A percentile compares a stretch with the other conserved stretches of the same genome.
These are phyloP conservation scores for Arthrinium puccinioides DNA, from an alignment of 2,329 filamentous ascomycete genomes.

Conservation along the genomic window DNA sequence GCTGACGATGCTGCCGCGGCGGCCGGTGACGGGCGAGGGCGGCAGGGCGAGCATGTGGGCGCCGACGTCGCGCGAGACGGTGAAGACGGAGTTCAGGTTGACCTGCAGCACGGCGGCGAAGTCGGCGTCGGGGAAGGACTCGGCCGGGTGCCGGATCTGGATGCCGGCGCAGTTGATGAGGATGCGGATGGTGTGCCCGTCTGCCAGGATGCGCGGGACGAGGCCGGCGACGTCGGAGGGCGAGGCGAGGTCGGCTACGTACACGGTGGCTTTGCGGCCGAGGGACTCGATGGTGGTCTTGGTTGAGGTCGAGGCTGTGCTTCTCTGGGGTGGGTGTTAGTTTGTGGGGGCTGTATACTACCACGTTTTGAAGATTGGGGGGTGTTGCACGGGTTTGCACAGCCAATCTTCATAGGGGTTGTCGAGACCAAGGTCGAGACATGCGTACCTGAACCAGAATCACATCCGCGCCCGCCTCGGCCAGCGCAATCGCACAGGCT, in stretches of 20 bases:
- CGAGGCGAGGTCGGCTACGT: constrained; percentile 62
- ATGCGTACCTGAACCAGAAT: constrained; percentile 42
- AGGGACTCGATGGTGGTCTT: constrained; percentile 55
- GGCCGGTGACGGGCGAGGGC: constrained; percentile 38
- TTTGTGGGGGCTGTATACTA: too few species aligned
- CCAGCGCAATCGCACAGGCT: constrained; percentile 48
- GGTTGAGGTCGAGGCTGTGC: constrained; percentile 39
- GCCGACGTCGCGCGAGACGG: constrained; percentile 68
- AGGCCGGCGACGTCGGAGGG: constrained; percentile 53
- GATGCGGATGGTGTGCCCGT: constrained; percentile 63
- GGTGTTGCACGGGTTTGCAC: too few species aligned
- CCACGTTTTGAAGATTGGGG: too few species aligned
- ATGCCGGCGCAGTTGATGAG: constrained; percentile 85
- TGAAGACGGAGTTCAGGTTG: constrained; percentile 78
- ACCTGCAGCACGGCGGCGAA: constrained; percentile 61
- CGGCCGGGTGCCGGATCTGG: constrained; percentile 66
- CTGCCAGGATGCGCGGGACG: constrained; percentile 51
- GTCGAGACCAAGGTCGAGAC: too few species aligned
- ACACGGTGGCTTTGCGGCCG: constrained; percentile 59
- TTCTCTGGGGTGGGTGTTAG: constrained; percentile 27
- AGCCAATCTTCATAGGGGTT: too few species aligned
- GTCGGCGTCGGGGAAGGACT: constrained; percentile 3
- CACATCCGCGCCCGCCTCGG: constrained; percentile 51
- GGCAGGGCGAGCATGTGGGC: constrained; percentile 65
- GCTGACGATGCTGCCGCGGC: constrained; percentile 67